These are phyloP conservation scores for Trypanosoma boissoni DNA, from an alignment of 208 protist species.

Conservation along the genomic window DNA sequence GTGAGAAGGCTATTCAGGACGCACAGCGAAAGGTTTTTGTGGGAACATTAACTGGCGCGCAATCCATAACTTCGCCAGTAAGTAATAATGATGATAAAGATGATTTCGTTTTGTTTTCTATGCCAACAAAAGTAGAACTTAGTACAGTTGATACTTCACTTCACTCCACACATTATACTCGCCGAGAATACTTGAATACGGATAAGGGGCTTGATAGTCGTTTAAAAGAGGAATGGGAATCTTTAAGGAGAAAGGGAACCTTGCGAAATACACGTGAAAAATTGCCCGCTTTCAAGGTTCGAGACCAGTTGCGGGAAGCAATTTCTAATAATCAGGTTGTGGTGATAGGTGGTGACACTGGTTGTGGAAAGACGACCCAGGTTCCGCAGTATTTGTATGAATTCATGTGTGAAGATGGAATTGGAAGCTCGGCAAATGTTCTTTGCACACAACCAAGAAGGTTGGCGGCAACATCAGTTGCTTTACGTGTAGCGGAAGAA, in stretches of 20 bases:
- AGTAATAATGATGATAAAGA: conserved; percentile 50
- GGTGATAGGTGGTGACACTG: conserved; percentile 96
- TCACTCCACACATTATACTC: conserved; percentile 26
- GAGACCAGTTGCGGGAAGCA: conserved; percentile 58
- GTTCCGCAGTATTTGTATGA: conserved; percentile 96
- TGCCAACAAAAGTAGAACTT: conserved; percentile 69
- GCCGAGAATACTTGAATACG: conserved; percentile 42
- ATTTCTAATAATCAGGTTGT: conserved; percentile 83
- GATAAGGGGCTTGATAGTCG: conserved; percentile 35
- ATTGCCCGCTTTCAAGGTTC: conserved; percentile 71
- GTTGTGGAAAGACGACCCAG: conserved; percentile 98
- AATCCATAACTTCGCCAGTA: conserved; percentile 11
- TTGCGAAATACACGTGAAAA: conserved; percentile 44
- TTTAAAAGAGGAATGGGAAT: conserved; percentile 59
- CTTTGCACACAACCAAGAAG: conserved; percentile 94
- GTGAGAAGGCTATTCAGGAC: conserved; percentile 30
- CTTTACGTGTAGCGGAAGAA: conserved; percentile 92
- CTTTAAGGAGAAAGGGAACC: conserved; percentile 44
- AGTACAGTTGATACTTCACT: conserved; percentile 46
- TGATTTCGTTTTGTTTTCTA: conserved; percentile 39
- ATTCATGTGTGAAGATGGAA: conserved; percentile 84
- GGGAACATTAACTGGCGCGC: conserved; percentile 39
- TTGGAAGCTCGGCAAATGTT: conserved; percentile 87
- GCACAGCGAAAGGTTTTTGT: conserved; percentile 71
- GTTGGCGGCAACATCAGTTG: conserved; percentile 92